Conservation (phyloP, 2,329 filamentous ascomycete genomes). For the Apiospora malaysiana region DNA sequence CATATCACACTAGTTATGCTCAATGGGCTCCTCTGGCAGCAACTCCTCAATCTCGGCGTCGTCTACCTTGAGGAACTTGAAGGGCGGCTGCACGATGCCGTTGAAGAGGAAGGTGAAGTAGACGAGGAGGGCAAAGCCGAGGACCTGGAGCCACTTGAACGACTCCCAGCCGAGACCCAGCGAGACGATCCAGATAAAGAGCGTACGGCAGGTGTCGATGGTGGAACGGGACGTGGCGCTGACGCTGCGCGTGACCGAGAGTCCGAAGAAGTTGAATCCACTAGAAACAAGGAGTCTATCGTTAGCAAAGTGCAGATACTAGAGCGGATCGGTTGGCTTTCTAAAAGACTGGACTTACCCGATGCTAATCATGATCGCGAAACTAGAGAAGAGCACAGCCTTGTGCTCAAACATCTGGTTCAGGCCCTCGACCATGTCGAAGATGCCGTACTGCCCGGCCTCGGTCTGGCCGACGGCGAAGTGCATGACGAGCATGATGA, state of each 20-base stretch:
- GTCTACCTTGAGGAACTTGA: conserved; percentile 67
- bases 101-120: conserved; percentile 98
- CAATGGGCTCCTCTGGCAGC: conserved; percentile 83
- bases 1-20: conserved; percentile 57
- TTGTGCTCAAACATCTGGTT: conserved; percentile 77
- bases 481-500: conserved; percentile 83
- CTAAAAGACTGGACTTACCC: conserved; percentile 64
- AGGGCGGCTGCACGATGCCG: conserved; percentile 84
- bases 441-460: conserved; percentile 79
- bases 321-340: too few relatives aligned
- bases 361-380: conserved; percentile 97
- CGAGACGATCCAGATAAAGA: conserved; percentile 98
- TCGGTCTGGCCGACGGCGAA: conserved; percentile 76
- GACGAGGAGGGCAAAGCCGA: conserved; percentile 86
- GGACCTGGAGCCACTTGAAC: conserved; percentile 96
- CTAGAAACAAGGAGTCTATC: conserved; percentile 48
- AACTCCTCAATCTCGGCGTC: conserved; percentile 63
- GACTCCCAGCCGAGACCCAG: conserved; percentile 93
- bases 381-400: conserved; percentile 74
- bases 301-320: conserved; percentile 2
- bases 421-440: conserved; percentile 88
- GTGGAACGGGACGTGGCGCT: conserved; percentile 93
- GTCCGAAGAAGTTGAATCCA: conserved; percentile 98
- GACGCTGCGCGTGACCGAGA: conserved; percentile 88
- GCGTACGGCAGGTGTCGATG: conserved; percentile 94